Evolutionary conservation across 345 rosid species (phyloP), one percentile per base, ranked within the genome.

Genomic region (Camelina laxa): DNA sequence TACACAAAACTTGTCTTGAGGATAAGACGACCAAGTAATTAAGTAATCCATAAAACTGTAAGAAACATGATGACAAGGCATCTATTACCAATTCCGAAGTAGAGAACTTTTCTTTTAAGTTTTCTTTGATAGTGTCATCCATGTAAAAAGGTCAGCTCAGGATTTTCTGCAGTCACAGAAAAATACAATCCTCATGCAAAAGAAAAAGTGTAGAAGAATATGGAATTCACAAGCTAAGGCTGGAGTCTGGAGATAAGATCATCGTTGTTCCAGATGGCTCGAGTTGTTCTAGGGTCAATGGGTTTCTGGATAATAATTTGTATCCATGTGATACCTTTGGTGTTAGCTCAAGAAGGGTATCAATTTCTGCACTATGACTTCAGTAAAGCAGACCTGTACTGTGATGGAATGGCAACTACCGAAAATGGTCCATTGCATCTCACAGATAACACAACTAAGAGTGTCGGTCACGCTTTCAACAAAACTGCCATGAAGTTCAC

Each of bases 391-490:
- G 6, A 71, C 61, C 62, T 77, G 61, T 0, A 38, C 4, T 12
- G 1, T 49, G 76, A 77, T 77, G 80, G 80, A 1, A 77, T 77
- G 76, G 80, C 80, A 65, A 31, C 0, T 24, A 48, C 2, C 3
- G 1, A 61, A 0, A 14, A 19, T 22, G 75, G 75, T 5, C 75
- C 0, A 0, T 57, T 85, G 69, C 82, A 87, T 72, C 84, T 89
- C 0, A 87, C 94, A 48, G 73, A 87, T 60, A 55, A 72, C 65
- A 75, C 86, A n/a, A 0, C 10, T 0, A 21, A 1, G 4, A 45
- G 69, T 19, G 24, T 9, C 0, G 87, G 84, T 36, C 86, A 81
- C 35, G 88, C 91, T 67, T 82, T 87, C 78, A 20, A 50, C 45
- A 66, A 75, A 9, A 19, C 0, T 11, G 82, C 91, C 0, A 22